Conservation (phyloP, 495 filamentous ascomycete genomes). For the Tuber magnatum region DNA sequence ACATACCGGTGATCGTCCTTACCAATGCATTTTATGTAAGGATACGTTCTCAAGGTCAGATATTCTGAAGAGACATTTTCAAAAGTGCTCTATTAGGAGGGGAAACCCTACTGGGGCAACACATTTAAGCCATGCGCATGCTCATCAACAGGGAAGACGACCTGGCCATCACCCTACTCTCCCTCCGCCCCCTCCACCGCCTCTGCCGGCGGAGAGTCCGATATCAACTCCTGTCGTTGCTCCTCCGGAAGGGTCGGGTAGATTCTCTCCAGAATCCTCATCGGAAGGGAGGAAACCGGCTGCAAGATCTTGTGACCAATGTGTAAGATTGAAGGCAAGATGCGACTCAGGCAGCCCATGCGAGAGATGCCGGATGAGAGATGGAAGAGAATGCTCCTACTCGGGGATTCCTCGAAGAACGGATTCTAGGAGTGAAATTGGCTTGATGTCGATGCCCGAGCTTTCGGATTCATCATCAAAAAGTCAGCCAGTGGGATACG, state of each 20-base stretch:
- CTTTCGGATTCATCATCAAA: constrained; percentile 15
- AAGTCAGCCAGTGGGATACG: constrained; percentile 23
- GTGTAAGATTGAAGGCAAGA: constrained; percentile 29
- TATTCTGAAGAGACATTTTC: constrained; percentile 96
- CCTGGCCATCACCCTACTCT: constrained; percentile 49
- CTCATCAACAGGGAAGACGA: constrained; percentile 69
- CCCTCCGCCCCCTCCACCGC: constrained; percentile 46
- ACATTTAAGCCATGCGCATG: constrained; percentile 85
- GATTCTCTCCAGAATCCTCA: constrained; percentile 10
- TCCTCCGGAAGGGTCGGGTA: neutral
- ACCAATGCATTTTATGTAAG: constrained; percentile 92
- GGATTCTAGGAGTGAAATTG: constrained; percentile 24
- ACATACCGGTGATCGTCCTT: constrained; percentile 93
- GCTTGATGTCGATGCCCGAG: constrained; percentile 14
- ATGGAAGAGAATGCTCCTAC: constrained; percentile 36
- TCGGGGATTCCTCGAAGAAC: constrained; percentile 24
- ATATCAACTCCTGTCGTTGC: constrained; percentile 2
- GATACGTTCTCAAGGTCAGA: constrained; percentile 98
- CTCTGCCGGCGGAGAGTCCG: constrained; percentile 24
- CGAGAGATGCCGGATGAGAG: constrained; percentile 27
- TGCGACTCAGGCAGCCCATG: constrained; percentile 36
- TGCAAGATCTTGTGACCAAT: constrained; percentile 34
- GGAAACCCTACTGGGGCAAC: constrained; percentile 89
- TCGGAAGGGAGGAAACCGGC: constrained; percentile 24
- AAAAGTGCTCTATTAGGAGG: constrained; percentile 91